Percentiles rank a stretch among this genome's conserved stretches.
Evolutionary conservation across 495 filamentous ascomycete species (phyloP).

Genomic region (Daldinia concentrica): DNA sequence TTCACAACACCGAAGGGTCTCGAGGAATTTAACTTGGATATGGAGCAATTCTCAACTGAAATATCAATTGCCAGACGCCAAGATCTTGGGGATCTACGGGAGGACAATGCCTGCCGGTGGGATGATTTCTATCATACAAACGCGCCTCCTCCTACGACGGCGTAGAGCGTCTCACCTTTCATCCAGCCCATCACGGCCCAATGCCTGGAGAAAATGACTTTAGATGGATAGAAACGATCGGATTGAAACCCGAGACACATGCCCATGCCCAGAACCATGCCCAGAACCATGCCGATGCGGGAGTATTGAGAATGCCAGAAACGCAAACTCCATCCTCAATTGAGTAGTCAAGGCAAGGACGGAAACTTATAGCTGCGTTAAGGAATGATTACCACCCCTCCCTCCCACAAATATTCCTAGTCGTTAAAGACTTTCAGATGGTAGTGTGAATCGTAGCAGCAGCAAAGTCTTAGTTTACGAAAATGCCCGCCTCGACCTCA

Average conservation of each 20-base stretch:
- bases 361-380: not conserved
- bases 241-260: slow-evolving; percentile 40
- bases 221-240: slow-evolving; percentile 20
- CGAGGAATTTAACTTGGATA: not conserved
- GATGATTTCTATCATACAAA: slow-evolving; percentile 41
- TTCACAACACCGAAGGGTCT: not conserved
- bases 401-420: not conserved
- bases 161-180: slow-evolving; percentile 27
- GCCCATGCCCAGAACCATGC: slow-evolving; percentile 42
- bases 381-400: not conserved
- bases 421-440: not conserved
- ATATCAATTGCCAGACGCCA: slow-evolving; percentile 39
- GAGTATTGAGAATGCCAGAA: not conserved
- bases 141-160: slow-evolving; percentile 20
- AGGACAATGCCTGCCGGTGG: slow-evolving; percentile 20
- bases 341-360: slow-evolving; percentile 17
- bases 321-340: slow-evolving; percentile 27
- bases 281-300: slow-evolving; percentile 16
- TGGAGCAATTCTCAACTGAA: slow-evolving; percentile 33
- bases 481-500: slow-evolving; percentile 7
- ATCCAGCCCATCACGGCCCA: slow-evolving; percentile 17
- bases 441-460: slow-evolving; percentile 1
- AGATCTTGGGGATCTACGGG: slow-evolving; percentile 34
- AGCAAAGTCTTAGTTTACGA: slow-evolving; percentile 1
- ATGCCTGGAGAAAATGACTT: slow-evolving; percentile 33